Base-by-base conservation (phyloP, 2,329 filamentous ascomycete genomes). In the Calonectria henricotiae region DNA sequence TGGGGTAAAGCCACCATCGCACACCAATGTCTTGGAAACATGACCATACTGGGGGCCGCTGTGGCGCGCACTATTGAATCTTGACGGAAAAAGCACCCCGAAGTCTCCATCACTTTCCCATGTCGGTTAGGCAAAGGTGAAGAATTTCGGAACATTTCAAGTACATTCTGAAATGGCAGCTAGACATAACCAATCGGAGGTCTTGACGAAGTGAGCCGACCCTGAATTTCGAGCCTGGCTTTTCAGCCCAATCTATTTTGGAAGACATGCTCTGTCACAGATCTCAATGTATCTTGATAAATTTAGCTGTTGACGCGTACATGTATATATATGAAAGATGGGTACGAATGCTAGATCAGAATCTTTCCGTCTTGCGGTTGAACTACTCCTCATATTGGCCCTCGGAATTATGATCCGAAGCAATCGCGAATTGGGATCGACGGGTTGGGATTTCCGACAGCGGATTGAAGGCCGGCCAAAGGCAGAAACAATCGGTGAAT, bases 351-450 rank as follows among this genome's bases (percentile, higher is more conserved):
- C 8, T 4, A 5, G 17, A 37, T 20, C 17, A 3, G 17, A 5
- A 23, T 46, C 7, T 6, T 46, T 5, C 4, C 4, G 4, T 23
- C 9, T 39, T 5, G 32, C 25, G 51, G 35, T 11, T 39, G 51
- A 9, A 5, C 39, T 39, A 20, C 20, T 2, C 13, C 35, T 9
- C 37, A 39, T 12, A 58, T 58, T 13, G 13, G 60, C 58, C 27
- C 12, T 41, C 58, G 65, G 65, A 62, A 68, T 55, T 63, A 55
- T 55, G 39, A 25, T 37, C 65, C 58, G 65, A 68, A 32, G 25
- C 47, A 2, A 62, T 68, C 20, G 35, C 41, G 15, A 13, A n/a
- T 25, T n/a, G 44, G 54, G 15, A 54, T 9, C 30, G 3, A 41
- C 65, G 65, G 65, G 43, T 13, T n/a, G 15, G 11, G 13, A 62